Evolutionary conservation across 2,329 filamentous ascomycete species (phyloP).

Genomic region (Fonsecaea pugnacius): DNA sequence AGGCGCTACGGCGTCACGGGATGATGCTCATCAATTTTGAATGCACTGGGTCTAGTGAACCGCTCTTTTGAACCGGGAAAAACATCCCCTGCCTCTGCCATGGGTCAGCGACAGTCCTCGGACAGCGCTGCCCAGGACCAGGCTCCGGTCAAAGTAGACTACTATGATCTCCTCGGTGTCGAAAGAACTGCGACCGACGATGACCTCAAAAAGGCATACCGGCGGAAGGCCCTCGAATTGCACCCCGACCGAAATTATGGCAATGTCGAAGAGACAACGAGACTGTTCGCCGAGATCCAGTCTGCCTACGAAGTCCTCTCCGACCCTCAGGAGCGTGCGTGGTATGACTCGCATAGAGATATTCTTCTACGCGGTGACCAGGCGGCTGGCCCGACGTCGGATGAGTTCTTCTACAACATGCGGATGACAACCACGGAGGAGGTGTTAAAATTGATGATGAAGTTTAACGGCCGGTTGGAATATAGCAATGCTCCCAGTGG

Average conservation of each 20-base stretch:
- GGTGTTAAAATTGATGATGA: slow-evolving; percentile 75
- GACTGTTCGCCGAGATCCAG: slow-evolving; percentile 87
- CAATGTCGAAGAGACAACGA: slow-evolving; percentile 80
- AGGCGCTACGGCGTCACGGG: not conserved
- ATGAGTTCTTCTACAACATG: slow-evolving; percentile 69
- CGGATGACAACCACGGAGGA: slow-evolving; percentile 80
- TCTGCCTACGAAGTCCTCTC: slow-evolving; percentile 94
- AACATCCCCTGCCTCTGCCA: slow-evolving; percentile 29
- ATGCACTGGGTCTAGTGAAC: not conserved
- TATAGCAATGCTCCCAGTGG: slow-evolving; percentile 79
- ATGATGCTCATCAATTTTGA: not conserved
- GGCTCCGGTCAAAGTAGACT: slow-evolving; percentile 44
- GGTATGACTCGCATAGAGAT: slow-evolving; percentile 95
- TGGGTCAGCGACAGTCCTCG: slow-evolving; percentile 54
- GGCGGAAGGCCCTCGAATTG: slow-evolving; percentile 84
- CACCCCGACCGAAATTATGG: slow-evolving; percentile 94
- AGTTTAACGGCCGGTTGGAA: slow-evolving; percentile 76
- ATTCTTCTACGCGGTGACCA: slow-evolving; percentile 74
- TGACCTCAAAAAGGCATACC: slow-evolving; percentile 95
- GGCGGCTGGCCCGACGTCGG: slow-evolving; percentile 47
- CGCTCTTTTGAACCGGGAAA: not conserved
- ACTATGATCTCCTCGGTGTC: slow-evolving; percentile 79
- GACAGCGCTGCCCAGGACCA: slow-evolving; percentile 34
- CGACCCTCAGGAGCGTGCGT: slow-evolving; percentile 91
- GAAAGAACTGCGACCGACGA: slow-evolving; percentile 75